Conservation (phyloP, 371 early-diverging fungal species). For the Paramicrosporidium saccamoebae region DNA sequence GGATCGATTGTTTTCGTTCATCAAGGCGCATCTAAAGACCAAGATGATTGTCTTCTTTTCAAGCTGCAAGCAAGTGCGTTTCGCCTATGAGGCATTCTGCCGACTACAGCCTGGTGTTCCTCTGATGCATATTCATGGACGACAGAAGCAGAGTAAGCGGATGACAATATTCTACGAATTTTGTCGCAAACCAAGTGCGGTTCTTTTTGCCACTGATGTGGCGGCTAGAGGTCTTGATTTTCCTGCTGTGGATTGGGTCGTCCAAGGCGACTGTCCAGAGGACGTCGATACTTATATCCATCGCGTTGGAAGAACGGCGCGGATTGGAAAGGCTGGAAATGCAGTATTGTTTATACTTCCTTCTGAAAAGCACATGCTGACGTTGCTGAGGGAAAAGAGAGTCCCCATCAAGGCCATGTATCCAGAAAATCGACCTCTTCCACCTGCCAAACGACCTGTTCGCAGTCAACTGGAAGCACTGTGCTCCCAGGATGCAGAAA, state of each 20-base stretch:
- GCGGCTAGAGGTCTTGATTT: constrained; percentile 94
- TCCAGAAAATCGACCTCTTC: too few relatives aligned
- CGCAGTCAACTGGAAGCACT: constrained; percentile 42
- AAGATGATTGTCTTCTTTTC: constrained; percentile 58
- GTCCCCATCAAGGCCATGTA: constrained; percentile 48
- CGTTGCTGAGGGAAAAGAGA: constrained; percentile 22
- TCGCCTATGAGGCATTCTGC: constrained; percentile 69
- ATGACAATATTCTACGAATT: constrained; percentile 63
- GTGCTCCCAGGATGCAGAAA: constrained; percentile 68
- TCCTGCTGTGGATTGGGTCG: constrained; percentile 86
- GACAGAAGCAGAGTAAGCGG: constrained; percentile 72
- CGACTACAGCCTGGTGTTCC: constrained; percentile 72
- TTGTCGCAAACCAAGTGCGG: constrained; percentile 24
- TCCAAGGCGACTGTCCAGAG: constrained; percentile 91
- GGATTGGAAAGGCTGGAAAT: constrained; percentile 55
- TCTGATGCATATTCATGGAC: constrained; percentile 65
- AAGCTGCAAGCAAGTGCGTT: constrained; percentile 69
- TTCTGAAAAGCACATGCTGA: constrained; percentile 46
- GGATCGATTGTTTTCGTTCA: constrained; percentile 65
- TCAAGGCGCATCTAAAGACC: constrained; percentile 47
- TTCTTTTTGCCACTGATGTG: constrained; percentile 78
- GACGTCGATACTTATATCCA: constrained; percentile 87
- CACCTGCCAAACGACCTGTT: too few relatives aligned
- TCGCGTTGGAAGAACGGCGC: constrained; percentile 88
- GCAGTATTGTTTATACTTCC: constrained; percentile 55